Evolutionary conservation across 768 basidiomycete species (phyloP), one percentile per base, ranked within the genome.

Genomic region (Phaeotremella skinneri): DNA sequence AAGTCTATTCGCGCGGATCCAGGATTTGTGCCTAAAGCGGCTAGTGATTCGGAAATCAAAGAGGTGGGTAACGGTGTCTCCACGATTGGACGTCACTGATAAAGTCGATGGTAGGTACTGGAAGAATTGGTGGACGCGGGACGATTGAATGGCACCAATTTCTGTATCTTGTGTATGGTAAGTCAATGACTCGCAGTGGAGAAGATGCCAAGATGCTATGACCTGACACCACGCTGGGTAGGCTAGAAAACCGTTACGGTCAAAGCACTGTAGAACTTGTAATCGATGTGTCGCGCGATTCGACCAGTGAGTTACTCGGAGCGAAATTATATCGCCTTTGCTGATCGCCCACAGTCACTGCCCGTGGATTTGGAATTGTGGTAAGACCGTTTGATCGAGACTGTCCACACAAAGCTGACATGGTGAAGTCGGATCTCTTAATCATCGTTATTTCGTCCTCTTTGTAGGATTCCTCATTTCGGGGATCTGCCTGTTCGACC

Each of bases 341-440:
- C 43, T 20, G 34, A 31, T 43, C 4, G 23, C 47, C 5, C 14
- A 7, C 51, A 94, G 92, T 69, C 93, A 99, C 69, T 98, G 96
- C 67, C 96, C 94, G 1, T 99, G 96, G 96, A 87, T 97, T 16
- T 99, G 93, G 93, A 98, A 98, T 78, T 97, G 94, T 75, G 85
- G 90, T 91, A 73, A 26, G 87, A 56, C 2, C 14, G 4, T n/a
- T 21, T 51, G 47, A 31, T 20, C 21, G 31, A 0, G 1, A 23
- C 14, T 7, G 23, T 5, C 11, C 7, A 20, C 14, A 41, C 37
- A 49, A 16, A 49, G 41, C 61, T 58, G 43, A 60, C 21, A 25
- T 57, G n/a, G 13, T 45, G 20, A 55, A 90, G 91, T 98, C 52
- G 96, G 96, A 21, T 81, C 85, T 39, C 87, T 89, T 66, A 99